Evolutionary conservation across 768 basidiomycete species (phyloP), one percentile per base, ranked within the genome.

Genomic region (Krasilnikovozyma curviuscula): DNA sequence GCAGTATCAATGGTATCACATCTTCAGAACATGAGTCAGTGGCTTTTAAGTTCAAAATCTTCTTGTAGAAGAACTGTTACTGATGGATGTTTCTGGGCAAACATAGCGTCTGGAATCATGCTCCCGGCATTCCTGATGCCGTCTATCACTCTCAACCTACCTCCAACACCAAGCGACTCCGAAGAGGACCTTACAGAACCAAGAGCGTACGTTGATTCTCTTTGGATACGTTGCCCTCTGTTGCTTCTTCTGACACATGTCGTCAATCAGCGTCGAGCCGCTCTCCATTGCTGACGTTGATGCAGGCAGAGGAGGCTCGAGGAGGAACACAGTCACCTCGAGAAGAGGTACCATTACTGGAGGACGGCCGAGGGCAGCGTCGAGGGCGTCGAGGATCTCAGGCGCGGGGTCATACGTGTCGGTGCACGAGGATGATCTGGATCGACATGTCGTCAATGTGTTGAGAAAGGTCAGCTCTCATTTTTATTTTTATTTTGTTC

Each of bases 371-470:
- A 12, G 3, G 3, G 13, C 7, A 12, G 39, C 19, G 28, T 23
- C 32, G 29, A 14, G 25, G 45, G 18, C 34, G 24, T 12, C 19
- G 4, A 13, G 3, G 19, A 14, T 9, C 33, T 4, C 33, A 40
- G 16, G 5, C 30, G 42, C 38, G 30, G 31, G 23, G 7, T 44
- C 45, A 24, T 19, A n/a, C 30, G 38, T 7, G 1, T 12, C 46
- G 19, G 54, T 55, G 39, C 46, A 58, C 13, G 58, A 62, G 29
- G 61, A 66, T 55, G 67, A 69, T 19, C 66, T 85, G 7, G 83
- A 85, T 63, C 69, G 71, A 25, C 83, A 85, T 67, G 80, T 88
- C 28, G 75, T 81, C 45, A 77, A 83, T 54, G 73, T 83, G 2
- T 69, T 88, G 5, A 68, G 68, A 16, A 73, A n/a, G n/a, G n/a